Percentiles rank a stretch among this genome's conserved stretches.
phyloP scores from a whole-genome alignment of 352 stramenopile genomes.

The Phytophthora hybrid region DNA sequence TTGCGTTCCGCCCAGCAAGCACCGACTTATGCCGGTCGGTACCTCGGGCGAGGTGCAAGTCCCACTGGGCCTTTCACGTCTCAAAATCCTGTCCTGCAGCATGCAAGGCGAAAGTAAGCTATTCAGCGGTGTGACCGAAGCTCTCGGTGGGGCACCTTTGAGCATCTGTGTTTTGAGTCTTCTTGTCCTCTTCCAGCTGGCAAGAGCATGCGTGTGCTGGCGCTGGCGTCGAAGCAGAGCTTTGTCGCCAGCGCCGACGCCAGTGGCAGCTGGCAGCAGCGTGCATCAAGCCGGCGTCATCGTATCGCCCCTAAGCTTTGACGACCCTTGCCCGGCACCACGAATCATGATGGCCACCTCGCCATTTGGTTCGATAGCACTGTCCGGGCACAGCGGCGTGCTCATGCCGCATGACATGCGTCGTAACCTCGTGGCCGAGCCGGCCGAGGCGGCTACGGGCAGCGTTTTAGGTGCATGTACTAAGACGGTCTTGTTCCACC shows the following conservation, averaged over 20 bases:
- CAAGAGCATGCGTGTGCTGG: background rate
- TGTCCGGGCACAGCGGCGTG: background rate
- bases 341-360: conserved; percentile 7
- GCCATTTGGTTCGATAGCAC: conserved; percentile 19
- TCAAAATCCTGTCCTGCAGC: conserved; percentile 4
- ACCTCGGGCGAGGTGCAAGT: conserved; percentile 2
- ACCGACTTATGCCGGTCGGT: conserved; percentile 18
- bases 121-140: background rate
- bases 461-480: too few species aligned
- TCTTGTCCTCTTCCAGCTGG: conserved; percentile 23
- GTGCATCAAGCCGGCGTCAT: conserved; percentile 25
- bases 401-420: too few species aligned
- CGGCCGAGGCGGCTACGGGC: background rate
- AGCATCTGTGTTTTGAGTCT: conserved; percentile 1
- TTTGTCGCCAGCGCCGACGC: conserved; percentile 6
- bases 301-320: conserved; percentile 4
- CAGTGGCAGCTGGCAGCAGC: conserved; percentile 23
- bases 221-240: conserved; percentile 4
- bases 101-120: background rate
- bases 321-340: conserved; percentile 12
- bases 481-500: background rate
- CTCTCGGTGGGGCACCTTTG: conserved; percentile 14
- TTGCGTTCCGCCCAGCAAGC: conserved; percentile 17
- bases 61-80: conserved; percentile 25
- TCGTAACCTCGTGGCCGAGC: conserved; percentile 5